phyloP scores from a whole-genome alignment of 139 green algal genomes.

The Ettlia oleoabundans region DNA sequence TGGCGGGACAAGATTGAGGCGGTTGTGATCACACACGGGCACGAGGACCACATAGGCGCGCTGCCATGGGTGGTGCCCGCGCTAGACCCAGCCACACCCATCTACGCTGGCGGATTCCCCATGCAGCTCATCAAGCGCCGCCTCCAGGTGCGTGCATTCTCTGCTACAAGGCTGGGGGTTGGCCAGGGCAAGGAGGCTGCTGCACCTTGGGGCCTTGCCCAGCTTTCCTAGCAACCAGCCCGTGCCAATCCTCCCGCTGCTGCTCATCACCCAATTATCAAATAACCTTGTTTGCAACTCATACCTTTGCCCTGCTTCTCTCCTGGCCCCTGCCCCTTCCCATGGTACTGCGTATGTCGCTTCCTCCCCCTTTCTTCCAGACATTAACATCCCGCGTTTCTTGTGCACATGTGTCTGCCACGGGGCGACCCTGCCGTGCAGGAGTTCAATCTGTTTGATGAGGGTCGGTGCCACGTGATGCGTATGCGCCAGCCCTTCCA shows the following conservation, averaged over 20 bases:
- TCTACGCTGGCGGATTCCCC: slow-evolving; percentile 91
- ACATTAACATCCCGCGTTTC: too few relatives aligned
- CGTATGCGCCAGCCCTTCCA: slow-evolving; percentile 73
- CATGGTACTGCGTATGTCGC: too few relatives aligned
- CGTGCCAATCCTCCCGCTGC: background rate
- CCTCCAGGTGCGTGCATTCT: slow-evolving; percentile 59
- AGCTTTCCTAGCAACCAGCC: too few relatives aligned
- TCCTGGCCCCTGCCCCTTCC: too few relatives aligned
- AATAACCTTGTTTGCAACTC: too few relatives aligned
- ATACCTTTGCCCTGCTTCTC: too few relatives aligned
- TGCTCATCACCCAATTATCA: too few relatives aligned
- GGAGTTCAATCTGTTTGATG: slow-evolving; percentile 94
- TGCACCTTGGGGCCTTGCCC: background rate
- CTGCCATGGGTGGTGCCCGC: slow-evolving; percentile 91
- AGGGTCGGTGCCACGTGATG: slow-evolving; percentile 77
- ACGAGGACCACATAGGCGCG: slow-evolving; percentile 98
- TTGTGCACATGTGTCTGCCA: too few relatives aligned
- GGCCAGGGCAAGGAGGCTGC: too few relatives aligned
- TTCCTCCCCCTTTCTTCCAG: too few relatives aligned
- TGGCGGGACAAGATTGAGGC: slow-evolving; percentile 98
- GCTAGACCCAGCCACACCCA: slow-evolving; percentile 91
- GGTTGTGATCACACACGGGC: slow-evolving; percentile 96
- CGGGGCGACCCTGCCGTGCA: background rate
- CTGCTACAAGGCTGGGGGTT: too few relatives aligned
- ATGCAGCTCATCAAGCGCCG: slow-evolving; percentile 93